A percentile compares a stretch with the other conserved stretches of the same genome.
These are phyloP conservation scores for Liriodendron chinense DNA, from an alignment of 164 flowering plant genomes.

Conservation along the genomic window DNA sequence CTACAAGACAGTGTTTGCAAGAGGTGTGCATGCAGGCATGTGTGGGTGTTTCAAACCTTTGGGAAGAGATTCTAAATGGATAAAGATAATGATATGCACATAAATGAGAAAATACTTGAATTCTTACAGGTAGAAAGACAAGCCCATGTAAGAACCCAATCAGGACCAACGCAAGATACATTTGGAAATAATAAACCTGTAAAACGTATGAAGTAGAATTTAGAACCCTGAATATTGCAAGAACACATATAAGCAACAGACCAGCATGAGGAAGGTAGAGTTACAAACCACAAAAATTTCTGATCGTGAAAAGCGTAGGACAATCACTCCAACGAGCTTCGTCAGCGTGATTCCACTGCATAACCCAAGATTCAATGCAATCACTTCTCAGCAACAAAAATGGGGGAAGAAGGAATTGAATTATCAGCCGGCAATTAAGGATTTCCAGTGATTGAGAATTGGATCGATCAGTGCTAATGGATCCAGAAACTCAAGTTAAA, in stretches of 20 bases:
- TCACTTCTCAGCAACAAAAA: not conserved
- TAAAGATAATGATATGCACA: not conserved
- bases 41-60: not conserved
- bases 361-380: not conserved
- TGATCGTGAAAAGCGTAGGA: slow-evolving; percentile 76
- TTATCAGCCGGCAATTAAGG: not conserved
- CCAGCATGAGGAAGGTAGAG: not conserved
- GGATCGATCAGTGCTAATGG: not conserved
- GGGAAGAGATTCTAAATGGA: not conserved
- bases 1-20: too few species aligned
- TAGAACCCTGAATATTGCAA: not conserved
- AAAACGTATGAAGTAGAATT: slow-evolving; percentile 10
- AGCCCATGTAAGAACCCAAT: slow-evolving; percentile 93
- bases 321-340: slow-evolving; percentile 91
- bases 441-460: not conserved
- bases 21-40: too few species aligned
- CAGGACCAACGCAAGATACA: slow-evolving; percentile 84
- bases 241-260: not conserved
- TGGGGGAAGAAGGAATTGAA: not conserved
- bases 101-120: not conserved
- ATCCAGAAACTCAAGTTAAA: not conserved
- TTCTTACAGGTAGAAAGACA: slow-evolving; percentile 81
- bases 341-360: slow-evolving; percentile 96
- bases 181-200: slow-evolving; percentile 97
- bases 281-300: slow-evolving; percentile 86